Evolutionary conservation across 2,329 filamentous ascomycete genomes (phyloP), one percentile per base, ranked within the genome.

Genomic region (Exserohilum rostratum): DNA sequence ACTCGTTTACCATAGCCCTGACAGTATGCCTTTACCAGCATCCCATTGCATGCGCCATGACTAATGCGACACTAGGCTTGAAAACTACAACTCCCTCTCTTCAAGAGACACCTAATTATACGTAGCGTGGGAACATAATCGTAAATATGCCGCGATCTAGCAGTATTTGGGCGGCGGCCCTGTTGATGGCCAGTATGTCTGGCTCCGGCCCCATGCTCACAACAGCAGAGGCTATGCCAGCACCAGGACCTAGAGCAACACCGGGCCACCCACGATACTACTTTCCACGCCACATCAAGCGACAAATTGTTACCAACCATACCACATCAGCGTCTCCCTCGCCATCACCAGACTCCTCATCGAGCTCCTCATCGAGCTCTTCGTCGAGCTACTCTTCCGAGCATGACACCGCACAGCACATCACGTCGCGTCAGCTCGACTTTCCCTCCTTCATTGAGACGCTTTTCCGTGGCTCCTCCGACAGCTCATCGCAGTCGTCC

Each of bases 171-270:
- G 74, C 76, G 18, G 77, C 77, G 48, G 77, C 78, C 47, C 68
- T 81, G 52, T 68, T 78, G 50, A 67, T 80, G 61, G 70, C 70
- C 50, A 74, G 68, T 57, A 69, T 80, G 67, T 80, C 79, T 57
- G 77, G 77, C 67, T 79, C 78, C 54, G 77, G 77, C 49, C 74
- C 77, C 6, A 63, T 76, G 39, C 72, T 79, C 61, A 79, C 79
- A 25, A 78, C 73, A 38, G 79, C 79, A 49, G 78, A 82, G 65
- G 79, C 79, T 55, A 79, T 79, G 69, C 79, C 79, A 55, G 79
- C 79, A 63, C 68, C 72, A 54, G 65, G 67, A 22, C 70, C 73
- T 48, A 61, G 71, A 62, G 59, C 71, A 58, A 71, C 73, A 53
- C 63, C 71, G 45, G 61, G 50, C 22, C 68, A 64, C 38, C 78